Evolutionary conservation across 2,329 filamentous ascomycete genomes (phyloP).

Genomic region (Diaporthe sp.): DNA sequence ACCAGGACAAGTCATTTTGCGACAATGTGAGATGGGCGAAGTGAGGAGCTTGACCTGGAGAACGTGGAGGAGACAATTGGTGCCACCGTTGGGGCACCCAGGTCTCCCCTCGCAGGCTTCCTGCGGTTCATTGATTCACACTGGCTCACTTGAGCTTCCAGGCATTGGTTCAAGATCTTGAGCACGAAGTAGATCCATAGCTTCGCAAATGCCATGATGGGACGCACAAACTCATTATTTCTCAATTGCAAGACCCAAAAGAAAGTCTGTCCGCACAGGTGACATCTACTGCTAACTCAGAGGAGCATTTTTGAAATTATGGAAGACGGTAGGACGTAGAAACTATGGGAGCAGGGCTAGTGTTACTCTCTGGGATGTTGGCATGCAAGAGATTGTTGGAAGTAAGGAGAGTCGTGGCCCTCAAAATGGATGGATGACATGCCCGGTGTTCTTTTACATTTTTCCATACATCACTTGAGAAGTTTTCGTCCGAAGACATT

Average conservation of each 20-base stretch:
- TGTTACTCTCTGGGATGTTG: too few species aligned
- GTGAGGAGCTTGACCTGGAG: background rate
- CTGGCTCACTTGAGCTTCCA: background rate
- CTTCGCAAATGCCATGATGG: background rate
- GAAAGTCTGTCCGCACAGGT: fast-evolving
- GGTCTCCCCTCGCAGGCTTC: background rate
- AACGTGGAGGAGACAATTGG: too few species aligned
- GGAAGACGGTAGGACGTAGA: too few species aligned
- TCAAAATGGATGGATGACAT: too few species aligned
- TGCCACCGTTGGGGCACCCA: too few species aligned
- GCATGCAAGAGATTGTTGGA: too few species aligned
- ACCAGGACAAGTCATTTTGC: background rate
- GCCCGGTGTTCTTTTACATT: too few species aligned
- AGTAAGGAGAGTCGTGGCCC: too few species aligned
- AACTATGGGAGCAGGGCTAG: too few species aligned
- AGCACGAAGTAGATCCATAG: background rate
- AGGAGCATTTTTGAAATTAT: background rate
- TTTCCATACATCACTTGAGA: background rate
- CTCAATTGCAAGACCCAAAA: background rate
- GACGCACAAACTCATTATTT: background rate
- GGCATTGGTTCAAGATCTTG: background rate
- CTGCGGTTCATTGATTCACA: too few species aligned
- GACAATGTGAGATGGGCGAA: background rate
- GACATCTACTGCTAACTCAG: background rate
- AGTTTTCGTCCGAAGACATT: background rate